These are phyloP conservation scores for Venturiaceae sp. DNA, from an alignment of 2,329 filamentous ascomycete species.

Conservation along the genomic window DNA sequence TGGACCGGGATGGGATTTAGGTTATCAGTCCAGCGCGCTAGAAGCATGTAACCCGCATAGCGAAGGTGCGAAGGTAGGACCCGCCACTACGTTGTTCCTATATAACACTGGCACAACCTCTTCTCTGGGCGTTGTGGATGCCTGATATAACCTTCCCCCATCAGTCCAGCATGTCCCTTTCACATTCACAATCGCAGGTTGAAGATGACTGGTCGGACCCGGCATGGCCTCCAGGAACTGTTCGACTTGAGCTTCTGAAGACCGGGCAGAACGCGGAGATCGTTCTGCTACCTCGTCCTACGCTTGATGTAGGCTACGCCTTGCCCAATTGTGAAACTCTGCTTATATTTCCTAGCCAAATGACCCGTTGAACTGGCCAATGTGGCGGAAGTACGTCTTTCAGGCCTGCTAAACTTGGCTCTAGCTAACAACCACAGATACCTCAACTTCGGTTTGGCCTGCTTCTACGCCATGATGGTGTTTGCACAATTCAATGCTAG, in stretches of 20 bases:
- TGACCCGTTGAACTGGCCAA: slow-evolving; percentile 28
- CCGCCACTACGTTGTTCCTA: not conserved
- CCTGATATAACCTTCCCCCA: not conserved
- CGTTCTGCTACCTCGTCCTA: slow-evolving; percentile 27
- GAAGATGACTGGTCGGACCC: not conserved
- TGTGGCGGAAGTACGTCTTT: not conserved
- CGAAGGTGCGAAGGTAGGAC: not conserved
- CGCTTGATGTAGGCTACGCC: slow-evolving; percentile 35
- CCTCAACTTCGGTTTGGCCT: not conserved
- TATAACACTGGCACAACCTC: no score
- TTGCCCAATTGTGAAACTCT: slow-evolving; percentile 13
- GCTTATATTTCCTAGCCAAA: not conserved
- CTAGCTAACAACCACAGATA: no score
- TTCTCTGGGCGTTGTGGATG: not conserved
- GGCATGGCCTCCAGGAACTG: not conserved
- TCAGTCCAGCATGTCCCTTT: not conserved
- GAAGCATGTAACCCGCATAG: not conserved
- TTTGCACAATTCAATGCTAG: slow-evolving; percentile 3
- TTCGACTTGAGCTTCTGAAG: not conserved
- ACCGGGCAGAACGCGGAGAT: slow-evolving; percentile 13
- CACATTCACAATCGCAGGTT: not conserved
- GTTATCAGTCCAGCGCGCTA: not conserved
- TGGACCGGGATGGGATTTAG: not conserved
- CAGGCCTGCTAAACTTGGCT: no score
- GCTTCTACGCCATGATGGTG: slow-evolving; percentile 4